phyloP scores from a whole-genome alignment of 768 basidiomycete genomes.

The Rickenella mellea region DNA sequence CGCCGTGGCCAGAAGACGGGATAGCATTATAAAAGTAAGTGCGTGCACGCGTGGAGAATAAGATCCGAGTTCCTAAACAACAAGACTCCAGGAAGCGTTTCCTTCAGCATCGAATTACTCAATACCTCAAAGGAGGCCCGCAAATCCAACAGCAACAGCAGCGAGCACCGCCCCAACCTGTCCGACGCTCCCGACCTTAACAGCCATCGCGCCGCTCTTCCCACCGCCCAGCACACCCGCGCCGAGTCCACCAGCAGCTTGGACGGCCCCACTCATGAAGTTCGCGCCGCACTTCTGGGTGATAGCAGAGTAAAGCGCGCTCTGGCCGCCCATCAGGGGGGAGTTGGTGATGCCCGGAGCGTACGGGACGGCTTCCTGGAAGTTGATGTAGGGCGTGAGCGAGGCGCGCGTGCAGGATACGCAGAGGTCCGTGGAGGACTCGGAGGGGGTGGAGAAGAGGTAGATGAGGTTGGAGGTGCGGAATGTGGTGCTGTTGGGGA shows the following conservation, averaged over 20 bases:
- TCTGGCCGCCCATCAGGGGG: constrained; percentile 57
- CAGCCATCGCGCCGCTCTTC: constrained; percentile 18
- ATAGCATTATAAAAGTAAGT: too few relatives aligned
- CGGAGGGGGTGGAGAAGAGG: constrained; percentile 59
- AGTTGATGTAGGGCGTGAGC: constrained; percentile 67
- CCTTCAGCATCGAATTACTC: too few relatives aligned
- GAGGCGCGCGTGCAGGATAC: constrained; percentile 71
- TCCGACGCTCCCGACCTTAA: constrained; percentile 17
- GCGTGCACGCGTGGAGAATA: too few relatives aligned
- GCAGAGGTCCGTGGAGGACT: constrained; percentile 55
- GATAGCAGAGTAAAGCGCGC: constrained; percentile 54
- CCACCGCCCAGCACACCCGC: constrained; percentile 21
- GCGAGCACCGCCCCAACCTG: constrained; percentile 22
- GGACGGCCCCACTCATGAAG: constrained; percentile 61
- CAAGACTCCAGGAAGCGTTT: too few relatives aligned
- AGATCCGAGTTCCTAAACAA: too few relatives aligned
- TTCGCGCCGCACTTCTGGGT: constrained; percentile 52
- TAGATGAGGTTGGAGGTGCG: constrained; percentile 59
- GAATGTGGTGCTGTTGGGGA: constrained; percentile 50
- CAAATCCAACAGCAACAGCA: constrained; percentile 22
- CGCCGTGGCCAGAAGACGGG: too few relatives aligned
- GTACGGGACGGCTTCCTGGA: constrained; percentile 64
- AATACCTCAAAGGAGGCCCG: constrained; percentile 11
- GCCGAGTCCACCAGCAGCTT: constrained; percentile 57
- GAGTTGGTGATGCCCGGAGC: constrained; percentile 63